These are phyloP conservation scores for Colletotrichum sp. DNA, from an alignment of 2,329 filamentous ascomycete genomes.

Conservation along the genomic window DNA sequence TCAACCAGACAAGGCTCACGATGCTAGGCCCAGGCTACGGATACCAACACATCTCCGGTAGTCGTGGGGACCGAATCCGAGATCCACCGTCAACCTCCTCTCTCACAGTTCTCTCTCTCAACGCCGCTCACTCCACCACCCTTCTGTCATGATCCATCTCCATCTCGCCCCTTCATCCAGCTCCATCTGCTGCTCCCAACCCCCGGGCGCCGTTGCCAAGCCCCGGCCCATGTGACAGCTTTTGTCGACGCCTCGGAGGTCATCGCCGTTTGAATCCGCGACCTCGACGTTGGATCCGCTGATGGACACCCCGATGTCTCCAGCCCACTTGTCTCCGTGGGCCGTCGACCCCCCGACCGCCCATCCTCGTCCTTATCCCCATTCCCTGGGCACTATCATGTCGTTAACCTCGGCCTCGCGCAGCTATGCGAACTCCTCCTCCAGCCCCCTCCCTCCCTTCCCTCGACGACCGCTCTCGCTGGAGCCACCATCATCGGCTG, in stretches of 20 bases:
- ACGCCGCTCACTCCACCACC: not conserved
- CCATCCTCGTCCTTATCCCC: not conserved
- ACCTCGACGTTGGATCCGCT: not conserved
- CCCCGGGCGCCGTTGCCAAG: constrained; percentile 11
- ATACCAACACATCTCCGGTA: not conserved
- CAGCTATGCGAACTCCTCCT: not conserved
- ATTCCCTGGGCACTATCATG: not conserved
- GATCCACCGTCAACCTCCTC: not conserved
- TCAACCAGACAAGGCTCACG: not conserved
- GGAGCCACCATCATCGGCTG: not conserved
- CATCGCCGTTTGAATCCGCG: not conserved
- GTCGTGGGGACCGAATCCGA: not conserved
- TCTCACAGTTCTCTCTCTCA: not conserved
- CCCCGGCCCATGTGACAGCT: not conserved
- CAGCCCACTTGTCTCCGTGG: constrained; percentile 2
- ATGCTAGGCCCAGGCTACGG: not conserved
- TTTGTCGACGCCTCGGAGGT: not conserved
- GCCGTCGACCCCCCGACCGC: not conserved
- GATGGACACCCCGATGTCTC: not conserved
- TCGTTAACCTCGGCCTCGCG: not conserved
- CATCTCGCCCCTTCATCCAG: not conserved
- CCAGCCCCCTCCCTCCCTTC: not conserved
- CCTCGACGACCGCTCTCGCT: not conserved
- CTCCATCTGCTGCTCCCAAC: not conserved
- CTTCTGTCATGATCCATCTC: not conserved